Base-by-base conservation (phyloP, 2,329 filamentous ascomycete genomes). In the Claviceps humidiphila region DNA sequence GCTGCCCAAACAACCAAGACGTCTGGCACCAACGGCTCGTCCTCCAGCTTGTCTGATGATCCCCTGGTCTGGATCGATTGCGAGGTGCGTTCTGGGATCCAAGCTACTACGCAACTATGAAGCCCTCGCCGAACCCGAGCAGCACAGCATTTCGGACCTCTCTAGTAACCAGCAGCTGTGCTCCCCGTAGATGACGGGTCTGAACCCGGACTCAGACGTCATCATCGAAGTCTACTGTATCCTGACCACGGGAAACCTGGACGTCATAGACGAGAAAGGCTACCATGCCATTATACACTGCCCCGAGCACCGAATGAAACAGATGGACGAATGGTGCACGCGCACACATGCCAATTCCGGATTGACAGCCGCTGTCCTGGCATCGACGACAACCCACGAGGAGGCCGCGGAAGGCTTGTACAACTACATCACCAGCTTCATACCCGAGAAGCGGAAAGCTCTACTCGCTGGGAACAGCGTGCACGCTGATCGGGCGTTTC, bases 181-280 rank as follows among this genome's bases (percentile, higher is more conserved):
- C 14, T 53, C 13, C 20, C 24, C 34, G 20, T 59, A 95, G 89
- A 98, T 98, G 93, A 97, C 69, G n/a, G 69, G 69, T 11, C 62
- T 71, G n/a, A 76, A 95, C 66, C 76, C 83, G 1, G 79, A 86
- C 54, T 81, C 74, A 37, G 91, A 97, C 64, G 82, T 84, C 52
- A 93, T 97, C 62, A 81, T 97, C 63, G 89, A 95, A 61, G 85
- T 97, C 53, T 91, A 85, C 68, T 96, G 90, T 71, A 85, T 94
- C 68, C 80, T 98, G 64, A 98, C 93, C 7, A 86, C 90, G 59
- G 78, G 81, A 51, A 74, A 89, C 55, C 78, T 98, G 20, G 78
- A 87, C 53, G 67, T 94, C 38, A 69, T 95, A 26, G 89, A 95
- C 55, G 72, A 81, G 24, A 66, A 75, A 37, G 91, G 91, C 58